A percentile compares a stretch with the other conserved stretches of the same genome.
Conservation (phyloP, 2,329 filamentous ascomycete genomes). For the Penicillium brevicompactum region DNA sequence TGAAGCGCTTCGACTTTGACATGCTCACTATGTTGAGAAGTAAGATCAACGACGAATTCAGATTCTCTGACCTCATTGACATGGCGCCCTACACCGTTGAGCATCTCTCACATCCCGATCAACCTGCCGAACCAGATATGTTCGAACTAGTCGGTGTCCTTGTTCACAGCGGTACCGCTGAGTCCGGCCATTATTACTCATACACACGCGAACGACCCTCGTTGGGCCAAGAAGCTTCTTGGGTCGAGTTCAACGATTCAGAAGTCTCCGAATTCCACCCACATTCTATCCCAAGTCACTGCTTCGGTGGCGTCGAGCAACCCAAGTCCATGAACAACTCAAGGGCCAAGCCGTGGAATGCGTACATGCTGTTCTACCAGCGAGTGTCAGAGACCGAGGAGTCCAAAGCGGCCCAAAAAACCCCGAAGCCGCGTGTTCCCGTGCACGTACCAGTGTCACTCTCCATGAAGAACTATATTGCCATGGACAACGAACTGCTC, state of each 20-base stretch:
- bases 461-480: slow-evolving; percentile 58
- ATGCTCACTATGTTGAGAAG: slow-evolving; percentile 70
- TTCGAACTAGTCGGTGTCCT: slow-evolving; percentile 96
- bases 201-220: slow-evolving; percentile 81
- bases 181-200: slow-evolving; percentile 96
- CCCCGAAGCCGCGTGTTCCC: slow-evolving; percentile 51
- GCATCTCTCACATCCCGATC: slow-evolving; percentile 67
- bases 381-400: slow-evolving; percentile 66
- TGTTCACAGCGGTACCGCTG: slow-evolving; percentile 88
- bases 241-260: slow-evolving; percentile 97
- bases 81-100: slow-evolving; percentile 91
- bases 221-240: slow-evolving; percentile 53
- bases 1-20: slow-evolving; percentile 65
- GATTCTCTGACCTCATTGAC: slow-evolving; percentile 80
- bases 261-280: slow-evolving; percentile 76
- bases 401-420: slow-evolving; percentile 53
- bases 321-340: slow-evolving; percentile 49
- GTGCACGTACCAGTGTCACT: slow-evolving; percentile 50
- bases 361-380: slow-evolving; percentile 98
- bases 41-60: slow-evolving; percentile 95
- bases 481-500: slow-evolving; percentile 70
- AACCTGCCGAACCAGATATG: slow-evolving; percentile 65
- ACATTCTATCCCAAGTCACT: slow-evolving; percentile 69
- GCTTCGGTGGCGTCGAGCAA: slow-evolving; percentile 73
- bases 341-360: slow-evolving; percentile 74